Evolutionary conservation across 2,329 filamentous ascomycete genomes (phyloP), one percentile per base, ranked within the genome.

Genomic region (Aspergillus bombycis): DNA sequence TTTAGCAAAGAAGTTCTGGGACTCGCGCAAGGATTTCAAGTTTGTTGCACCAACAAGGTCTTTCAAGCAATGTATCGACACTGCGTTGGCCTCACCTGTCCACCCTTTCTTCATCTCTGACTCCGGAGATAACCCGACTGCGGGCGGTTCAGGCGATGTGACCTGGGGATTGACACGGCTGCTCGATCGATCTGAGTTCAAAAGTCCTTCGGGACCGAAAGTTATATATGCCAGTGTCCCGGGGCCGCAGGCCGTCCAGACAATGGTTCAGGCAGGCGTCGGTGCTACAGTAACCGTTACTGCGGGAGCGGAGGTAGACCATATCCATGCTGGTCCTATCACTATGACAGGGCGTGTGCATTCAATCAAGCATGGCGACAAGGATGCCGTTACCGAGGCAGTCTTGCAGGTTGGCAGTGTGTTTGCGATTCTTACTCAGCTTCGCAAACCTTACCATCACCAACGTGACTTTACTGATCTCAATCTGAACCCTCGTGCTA

Each of bases 191-290:
- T 72, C 80, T 0, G 83, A 85, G 65, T 82, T 85, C 55, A 74
- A 78, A 57, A 60, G 73, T 0, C 58, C 70, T 0, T 68, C 76
- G 0, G 79, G 79, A 0, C 78, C 78, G 0, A 78, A 66, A 0
- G 81, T 85, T 12, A 85, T 86, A 30, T 86, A 86, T 63, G 84
- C 84, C 1, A 85, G 83, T 56, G 75, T 86, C 0, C 84, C 84
- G 0, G 83, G 83, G 0, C 79, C 80, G 0, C 70, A 76, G 41
- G 83, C 83, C 0, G 73, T 85, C 4, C 70, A 74, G 5, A 70
- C 68, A 2, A 82, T 82, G 0, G 75, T 81, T 0, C 69, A 76
- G 3, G 82, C 83, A 0, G 84, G 84, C 0, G 63, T 85, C 1
- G 83, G 81, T 0, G 77, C 78, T 2, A 79, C 71, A 0, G 77